Evolutionary conservation across 192 early-diverging fungal genomes (phyloP), one percentile per base, ranked within the genome.

Genomic region (Spizellomyces sp.): DNA sequence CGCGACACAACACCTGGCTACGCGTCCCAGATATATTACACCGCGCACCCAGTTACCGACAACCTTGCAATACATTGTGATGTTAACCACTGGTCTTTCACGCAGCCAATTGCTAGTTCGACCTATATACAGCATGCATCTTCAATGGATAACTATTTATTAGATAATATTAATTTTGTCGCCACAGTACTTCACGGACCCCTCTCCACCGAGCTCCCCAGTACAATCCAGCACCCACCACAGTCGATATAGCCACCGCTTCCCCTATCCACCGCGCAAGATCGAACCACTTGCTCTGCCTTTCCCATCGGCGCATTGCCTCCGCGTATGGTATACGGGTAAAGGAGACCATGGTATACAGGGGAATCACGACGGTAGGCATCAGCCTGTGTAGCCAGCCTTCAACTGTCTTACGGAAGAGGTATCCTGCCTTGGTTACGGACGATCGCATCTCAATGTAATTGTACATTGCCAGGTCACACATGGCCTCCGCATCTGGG

Each of bases 281-380:
- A 48, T 75, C 55, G 45, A 69, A 79, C 81, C 75, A 79, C 27
- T 9, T 21, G 10, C 70, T 80, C 61, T 83, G 82, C 17, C 62
- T 42, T 15, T 74, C 14, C 56, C 63, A 81, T 9, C 77, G 52
- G 4, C 55, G 5, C 58, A 85, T 47, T 4, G 79, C 83, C 48
- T 92, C 84, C 2, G 91, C 84, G 80, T 99, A 99, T 9, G 91
- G 95, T 6, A 92, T 88, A 12, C 89, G 88, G 12, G 93, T 88
- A 74, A 99, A 99, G 60, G 90, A 91, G 58, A 99, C 92, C 95
- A 99, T 97, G 17, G 94, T 94, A 69, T 99, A 99, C 6, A 99
- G 83, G 52, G 96, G 96, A 64, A 94, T 91, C 42, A 96, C 77
- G 41, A 48, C 19, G 9, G 58, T 55, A 4, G 96, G 96, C 56